Conservation (phyloP, 2,329 filamentous ascomycete genomes). For the Aspergillus sp. region DNA sequence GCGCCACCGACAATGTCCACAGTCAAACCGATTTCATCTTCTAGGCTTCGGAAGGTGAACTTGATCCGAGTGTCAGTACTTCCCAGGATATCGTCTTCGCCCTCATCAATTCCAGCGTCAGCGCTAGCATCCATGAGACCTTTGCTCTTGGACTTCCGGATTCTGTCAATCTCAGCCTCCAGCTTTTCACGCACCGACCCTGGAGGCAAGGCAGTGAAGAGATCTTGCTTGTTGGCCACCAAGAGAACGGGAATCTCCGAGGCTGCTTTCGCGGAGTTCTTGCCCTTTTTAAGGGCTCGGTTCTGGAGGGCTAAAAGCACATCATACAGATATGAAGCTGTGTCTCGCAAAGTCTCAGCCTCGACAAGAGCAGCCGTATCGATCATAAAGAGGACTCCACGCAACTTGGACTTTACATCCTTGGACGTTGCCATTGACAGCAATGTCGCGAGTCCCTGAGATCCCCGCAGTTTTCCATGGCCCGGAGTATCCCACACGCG, state of each 20-base stretch:
- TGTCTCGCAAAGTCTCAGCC: constrained; percentile 60
- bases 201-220: constrained; percentile 88
- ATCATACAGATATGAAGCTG: constrained; percentile 86
- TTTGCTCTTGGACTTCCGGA: constrained; percentile 74
- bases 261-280: constrained; percentile 57
- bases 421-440: constrained; percentile 34
- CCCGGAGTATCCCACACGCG: constrained; percentile 75
- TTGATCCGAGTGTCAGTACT: constrained; percentile 75
- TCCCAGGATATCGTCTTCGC: constrained; percentile 81
- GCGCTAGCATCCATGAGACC: constrained; percentile 80
- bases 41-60: constrained; percentile 80
- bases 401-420: constrained; percentile 50
- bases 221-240: constrained; percentile 91
- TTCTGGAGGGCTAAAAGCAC: constrained; percentile 81
- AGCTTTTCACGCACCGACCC: constrained; percentile 72
- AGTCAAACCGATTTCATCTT: constrained; percentile 73
- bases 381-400: constrained; percentile 82
- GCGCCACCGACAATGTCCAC: constrained; percentile 74
- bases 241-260: constrained; percentile 72
- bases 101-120: constrained; percentile 55
- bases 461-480: constrained; percentile 85
- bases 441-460: constrained; percentile 49
- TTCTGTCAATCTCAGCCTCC: constrained; percentile 77
- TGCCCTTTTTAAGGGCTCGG: constrained; percentile 57
- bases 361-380: constrained; percentile 70